Conservation (phyloP, 202 grass and related monocot species). For the Eragrostis tef region DNA sequence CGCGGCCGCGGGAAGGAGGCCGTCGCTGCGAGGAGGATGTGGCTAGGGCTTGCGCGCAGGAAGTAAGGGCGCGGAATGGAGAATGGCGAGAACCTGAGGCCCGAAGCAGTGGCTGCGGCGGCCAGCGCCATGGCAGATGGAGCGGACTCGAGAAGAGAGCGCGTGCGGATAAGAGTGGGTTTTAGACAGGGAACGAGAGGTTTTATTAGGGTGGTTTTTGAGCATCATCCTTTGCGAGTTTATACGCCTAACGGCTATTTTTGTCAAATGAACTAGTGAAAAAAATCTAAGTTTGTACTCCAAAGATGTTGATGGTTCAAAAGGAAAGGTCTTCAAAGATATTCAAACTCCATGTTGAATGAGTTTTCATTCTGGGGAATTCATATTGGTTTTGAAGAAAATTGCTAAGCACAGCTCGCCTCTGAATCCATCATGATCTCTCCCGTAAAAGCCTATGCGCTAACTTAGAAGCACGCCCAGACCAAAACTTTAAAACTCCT, state of each 20-base stretch:
- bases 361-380: too few species aligned
- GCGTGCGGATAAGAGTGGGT: slow-evolving; percentile 54
- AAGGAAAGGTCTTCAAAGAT: background rate
- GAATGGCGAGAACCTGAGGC: slow-evolving; percentile 16
- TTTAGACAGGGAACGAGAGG: slow-evolving; percentile 15
- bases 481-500: background rate
- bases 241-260: slow-evolving; percentile 8
- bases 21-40: background rate
- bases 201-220: background rate
- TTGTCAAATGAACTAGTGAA: background rate
- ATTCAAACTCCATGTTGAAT: too few species aligned
- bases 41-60: slow-evolving; percentile 11
- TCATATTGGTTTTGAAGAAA: background rate
- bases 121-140: slow-evolving; percentile 48
- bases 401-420: background rate
- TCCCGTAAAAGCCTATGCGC: background rate
- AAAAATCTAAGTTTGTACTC: background rate
- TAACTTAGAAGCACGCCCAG: background rate
- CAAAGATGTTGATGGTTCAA: background rate
- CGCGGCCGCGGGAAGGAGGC: slow-evolving; percentile 35
- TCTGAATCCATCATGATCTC: background rate
- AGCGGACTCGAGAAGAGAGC: background rate
- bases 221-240: background rate
- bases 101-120: slow-evolving; percentile 24
- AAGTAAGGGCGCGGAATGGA: slow-evolving; percentile 16